A percentile compares a stretch with the other conserved stretches of the same genome.
Conservation (phyloP, 345 rosid species). For the Moringa oleifera region DNA sequence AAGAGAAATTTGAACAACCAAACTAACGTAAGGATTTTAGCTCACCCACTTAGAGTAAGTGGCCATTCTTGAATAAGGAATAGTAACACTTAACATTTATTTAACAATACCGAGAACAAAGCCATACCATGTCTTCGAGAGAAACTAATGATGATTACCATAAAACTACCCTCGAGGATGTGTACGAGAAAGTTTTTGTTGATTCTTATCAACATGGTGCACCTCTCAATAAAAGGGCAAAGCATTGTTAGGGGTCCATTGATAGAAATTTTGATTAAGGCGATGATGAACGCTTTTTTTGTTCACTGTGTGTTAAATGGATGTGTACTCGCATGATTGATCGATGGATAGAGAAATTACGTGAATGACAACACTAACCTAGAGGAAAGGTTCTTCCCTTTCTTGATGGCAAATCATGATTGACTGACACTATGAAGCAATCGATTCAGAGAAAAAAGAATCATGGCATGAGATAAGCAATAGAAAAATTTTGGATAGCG, state of each 20-base stretch:
- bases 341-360: neutral
- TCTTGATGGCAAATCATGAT: neutral
- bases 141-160: neutral
- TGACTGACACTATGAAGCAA: too few species aligned
- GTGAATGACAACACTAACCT: neutral
- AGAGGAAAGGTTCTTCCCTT: neutral
- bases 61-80: neutral
- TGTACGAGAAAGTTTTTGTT: neutral
- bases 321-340: neutral
- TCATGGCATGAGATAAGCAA: too few species aligned
- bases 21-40: neutral
- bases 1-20: slow-evolving; percentile 8
- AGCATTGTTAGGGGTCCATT: neutral
- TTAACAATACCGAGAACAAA: neutral
- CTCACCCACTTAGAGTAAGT: neutral
- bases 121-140: neutral
- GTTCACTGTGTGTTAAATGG: neutral
- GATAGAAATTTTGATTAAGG: too few species aligned
- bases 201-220: neutral
- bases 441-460: too few species aligned
- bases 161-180: slow-evolving; percentile 1
- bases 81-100: neutral
- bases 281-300: too few species aligned
- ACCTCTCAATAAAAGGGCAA: neutral
- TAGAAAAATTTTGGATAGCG: too few species aligned